These are phyloP conservation scores for Epichloe baconii DNA, from an alignment of 2,329 filamentous ascomycete genomes.

Conservation along the genomic window DNA sequence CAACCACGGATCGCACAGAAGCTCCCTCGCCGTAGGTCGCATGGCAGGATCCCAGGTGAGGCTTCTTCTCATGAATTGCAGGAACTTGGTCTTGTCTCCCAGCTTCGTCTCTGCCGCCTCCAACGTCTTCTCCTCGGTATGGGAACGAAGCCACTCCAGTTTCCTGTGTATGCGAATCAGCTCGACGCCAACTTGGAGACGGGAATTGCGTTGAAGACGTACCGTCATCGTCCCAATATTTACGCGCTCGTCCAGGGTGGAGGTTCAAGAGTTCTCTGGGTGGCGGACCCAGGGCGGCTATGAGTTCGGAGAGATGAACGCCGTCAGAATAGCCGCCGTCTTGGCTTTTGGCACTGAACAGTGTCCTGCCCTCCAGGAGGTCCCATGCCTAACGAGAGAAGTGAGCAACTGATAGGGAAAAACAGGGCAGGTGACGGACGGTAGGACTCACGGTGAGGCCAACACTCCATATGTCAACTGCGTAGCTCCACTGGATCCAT, in stretches of 20 bases:
- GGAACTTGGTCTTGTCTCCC: neutral
- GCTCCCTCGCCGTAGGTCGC: neutral
- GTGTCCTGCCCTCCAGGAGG: neutral
- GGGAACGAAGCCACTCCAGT: neutral
- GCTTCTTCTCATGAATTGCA: neutral
- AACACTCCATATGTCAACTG: neutral
- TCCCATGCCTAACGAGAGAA: neutral
- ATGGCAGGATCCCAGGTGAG: neutral
- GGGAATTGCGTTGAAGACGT: neutral
- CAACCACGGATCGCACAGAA: neutral
- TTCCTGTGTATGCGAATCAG: neutral
- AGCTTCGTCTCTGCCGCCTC: neutral
- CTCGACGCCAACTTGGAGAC: neutral
- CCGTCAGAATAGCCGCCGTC: neutral
- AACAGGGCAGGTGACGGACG: neutral
- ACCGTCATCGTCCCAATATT: neutral
- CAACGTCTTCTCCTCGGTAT: neutral
- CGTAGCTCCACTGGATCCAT: neutral
- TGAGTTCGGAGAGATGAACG: neutral
- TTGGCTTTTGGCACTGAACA: neutral
- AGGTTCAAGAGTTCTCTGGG: neutral
- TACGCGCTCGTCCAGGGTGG: neutral
- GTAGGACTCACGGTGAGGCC: neutral
- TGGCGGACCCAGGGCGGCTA: neutral
- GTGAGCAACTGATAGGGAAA: no score